phyloP scores from a whole-genome alignment of 228 moss, liverwort and hornwort species.

The Sphagnum magellanicum region DNA sequence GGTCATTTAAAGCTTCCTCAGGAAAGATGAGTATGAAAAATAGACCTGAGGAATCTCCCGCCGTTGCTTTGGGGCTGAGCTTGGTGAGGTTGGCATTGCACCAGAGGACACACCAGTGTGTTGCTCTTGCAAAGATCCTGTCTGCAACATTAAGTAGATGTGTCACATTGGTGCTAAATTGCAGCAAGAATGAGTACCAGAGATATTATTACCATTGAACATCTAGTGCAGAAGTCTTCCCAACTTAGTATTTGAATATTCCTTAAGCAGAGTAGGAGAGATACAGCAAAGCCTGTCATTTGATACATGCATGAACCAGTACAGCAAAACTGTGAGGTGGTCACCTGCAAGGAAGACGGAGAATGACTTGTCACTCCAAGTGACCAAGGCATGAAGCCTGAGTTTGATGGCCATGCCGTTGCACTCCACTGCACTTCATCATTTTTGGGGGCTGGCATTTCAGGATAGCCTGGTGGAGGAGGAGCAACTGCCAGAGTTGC shows the following conservation, averaged over 20 bases:
- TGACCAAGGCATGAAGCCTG: background rate
- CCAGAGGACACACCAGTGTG: slow-evolving; percentile 11
- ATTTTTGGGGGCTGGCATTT: slow-evolving; percentile 22
- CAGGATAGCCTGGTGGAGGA: slow-evolving; percentile 78
- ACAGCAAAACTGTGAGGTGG: background rate
- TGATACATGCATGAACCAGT: no score
- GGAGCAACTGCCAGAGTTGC: slow-evolving; percentile 32
- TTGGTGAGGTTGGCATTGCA: slow-evolving; percentile 15
- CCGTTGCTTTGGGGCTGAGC: slow-evolving; percentile 23
- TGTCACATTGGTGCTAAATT: background rate
- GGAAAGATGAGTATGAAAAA: background rate
- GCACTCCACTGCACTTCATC: slow-evolving; percentile 55
- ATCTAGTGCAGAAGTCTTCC: no score
- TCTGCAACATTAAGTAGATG: slow-evolving; percentile 10
- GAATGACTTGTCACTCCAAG: slow-evolving; percentile 14
- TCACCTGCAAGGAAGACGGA: slow-evolving; percentile 5
- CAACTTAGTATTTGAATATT: no score
- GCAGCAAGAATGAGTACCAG: no score
- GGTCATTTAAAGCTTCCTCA: background rate
- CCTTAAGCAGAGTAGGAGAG: no score
- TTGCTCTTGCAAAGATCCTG: slow-evolving; percentile 14
- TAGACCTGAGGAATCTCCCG: slow-evolving; percentile 49
- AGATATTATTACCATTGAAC: no score
- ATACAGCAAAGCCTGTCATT: no score
- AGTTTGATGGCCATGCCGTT: slow-evolving; percentile 54